Evolutionary conservation across 305 asterid genomes (phyloP).

Genomic region (Fraxinus velutina): DNA sequence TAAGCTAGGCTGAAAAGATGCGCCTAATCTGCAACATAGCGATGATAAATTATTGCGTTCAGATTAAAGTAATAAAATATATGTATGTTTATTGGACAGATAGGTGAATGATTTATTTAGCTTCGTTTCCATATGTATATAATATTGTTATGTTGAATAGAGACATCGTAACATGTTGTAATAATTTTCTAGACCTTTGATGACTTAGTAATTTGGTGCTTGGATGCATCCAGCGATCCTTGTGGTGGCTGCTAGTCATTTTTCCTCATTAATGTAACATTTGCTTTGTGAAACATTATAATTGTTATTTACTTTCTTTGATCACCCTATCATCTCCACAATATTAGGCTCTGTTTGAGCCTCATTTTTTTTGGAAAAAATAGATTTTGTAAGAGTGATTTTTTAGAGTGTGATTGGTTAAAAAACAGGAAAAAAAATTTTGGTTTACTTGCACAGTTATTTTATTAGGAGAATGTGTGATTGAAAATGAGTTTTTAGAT

Average conservation of each 20-base stretch:
- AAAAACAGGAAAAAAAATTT: neutral
- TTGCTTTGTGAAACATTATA: neutral
- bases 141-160: neutral
- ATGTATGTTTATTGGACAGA: neutral
- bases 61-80: neutral
- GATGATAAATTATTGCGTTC: neutral
- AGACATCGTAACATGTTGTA: neutral
- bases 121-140: neutral
- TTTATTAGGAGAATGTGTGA: neutral
- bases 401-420: neutral
- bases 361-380: neutral
- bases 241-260: neutral
- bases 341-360: neutral
- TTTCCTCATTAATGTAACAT: neutral
- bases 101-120: conserved; percentile 5
- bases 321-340: neutral
- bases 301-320: neutral
- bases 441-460: neutral
- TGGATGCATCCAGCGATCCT: neutral
- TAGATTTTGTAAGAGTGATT: neutral
- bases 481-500: neutral
- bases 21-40: neutral
- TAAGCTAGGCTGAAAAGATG: neutral
- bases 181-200: neutral
- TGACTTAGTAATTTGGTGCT: neutral